Evolutionary conservation across 805 yeast species (phyloP).

Genomic region (Wickerhamomyces silvicola): DNA sequence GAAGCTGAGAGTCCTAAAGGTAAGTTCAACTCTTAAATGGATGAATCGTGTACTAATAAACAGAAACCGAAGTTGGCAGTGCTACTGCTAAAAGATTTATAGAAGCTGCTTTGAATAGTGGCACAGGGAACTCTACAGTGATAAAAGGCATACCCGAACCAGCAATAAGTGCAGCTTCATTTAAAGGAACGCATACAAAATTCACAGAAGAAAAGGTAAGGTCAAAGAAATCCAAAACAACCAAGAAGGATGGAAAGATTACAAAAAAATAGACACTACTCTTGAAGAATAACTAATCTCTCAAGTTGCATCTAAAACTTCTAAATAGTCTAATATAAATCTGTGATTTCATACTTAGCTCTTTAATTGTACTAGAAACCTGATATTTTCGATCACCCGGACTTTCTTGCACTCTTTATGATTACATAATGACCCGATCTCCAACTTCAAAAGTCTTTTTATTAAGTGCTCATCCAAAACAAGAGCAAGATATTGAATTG

Average conservation of each 20-base stretch:
- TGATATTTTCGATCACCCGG: too few relatives aligned
- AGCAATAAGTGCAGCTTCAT: constrained; percentile 46
- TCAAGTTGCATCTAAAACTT: too few relatives aligned
- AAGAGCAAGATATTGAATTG: too few relatives aligned
- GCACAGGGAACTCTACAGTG: constrained; percentile 12
- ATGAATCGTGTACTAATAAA: too few relatives aligned
- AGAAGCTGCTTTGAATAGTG: constrained; percentile 35
- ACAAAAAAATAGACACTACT: not conserved
- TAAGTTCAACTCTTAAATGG: not conserved
- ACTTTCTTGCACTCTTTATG: too few relatives aligned
- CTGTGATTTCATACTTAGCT: too few relatives aligned
- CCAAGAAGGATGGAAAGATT: not conserved
- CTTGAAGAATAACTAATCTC: not conserved
- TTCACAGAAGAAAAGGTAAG: constrained; percentile 29
- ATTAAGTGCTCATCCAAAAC: too few relatives aligned
- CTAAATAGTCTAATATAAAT: too few relatives aligned
- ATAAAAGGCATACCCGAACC: constrained; percentile 28
- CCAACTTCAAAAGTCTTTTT: too few relatives aligned
- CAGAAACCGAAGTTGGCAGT: constrained; percentile 21
- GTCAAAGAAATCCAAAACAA: too few relatives aligned
- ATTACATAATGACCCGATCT: too few relatives aligned
- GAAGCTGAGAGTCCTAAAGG: constrained; percentile 16
- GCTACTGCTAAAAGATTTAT: constrained; percentile 42
- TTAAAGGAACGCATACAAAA: constrained; percentile 48
- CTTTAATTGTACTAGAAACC: too few relatives aligned